Conservation (phyloP, 495 filamentous ascomycete species). For the Aspergillus ostianus region DNA sequence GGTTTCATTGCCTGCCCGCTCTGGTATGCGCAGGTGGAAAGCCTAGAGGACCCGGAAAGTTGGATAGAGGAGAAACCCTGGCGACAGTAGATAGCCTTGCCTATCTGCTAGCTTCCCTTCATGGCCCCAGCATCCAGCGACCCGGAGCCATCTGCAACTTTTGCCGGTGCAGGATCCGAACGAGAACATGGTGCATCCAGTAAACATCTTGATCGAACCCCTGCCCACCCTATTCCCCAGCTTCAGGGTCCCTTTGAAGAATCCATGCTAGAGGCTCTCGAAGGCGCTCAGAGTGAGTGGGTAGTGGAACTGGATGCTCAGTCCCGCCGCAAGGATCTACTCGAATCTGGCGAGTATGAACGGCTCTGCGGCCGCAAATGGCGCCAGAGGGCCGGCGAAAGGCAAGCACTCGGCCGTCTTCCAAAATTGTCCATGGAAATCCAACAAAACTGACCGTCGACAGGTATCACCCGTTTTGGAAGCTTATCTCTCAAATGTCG, state of each 20-base stretch:
- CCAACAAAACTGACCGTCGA: conserved; percentile 3
- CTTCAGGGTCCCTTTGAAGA: conserved; percentile 95
- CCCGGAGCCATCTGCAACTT: conserved; percentile 4
- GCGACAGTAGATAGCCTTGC: neutral
- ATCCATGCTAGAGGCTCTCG: conserved; percentile 71
- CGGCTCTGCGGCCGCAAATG: conserved; percentile 68
- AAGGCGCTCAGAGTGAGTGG: conserved; percentile 45
- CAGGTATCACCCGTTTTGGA: conserved; percentile 80
- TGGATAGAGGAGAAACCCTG: neutral
- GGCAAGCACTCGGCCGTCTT: conserved; percentile 22
- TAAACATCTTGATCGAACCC: conserved; percentile 31
- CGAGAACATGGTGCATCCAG: conserved; percentile 1
- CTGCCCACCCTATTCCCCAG: conserved; percentile 73
- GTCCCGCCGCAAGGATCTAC: conserved; percentile 62
- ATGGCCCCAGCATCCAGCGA: conserved; percentile 5
- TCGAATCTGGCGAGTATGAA: conserved; percentile 64
- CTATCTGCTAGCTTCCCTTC: neutral
- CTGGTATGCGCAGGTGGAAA: neutral
- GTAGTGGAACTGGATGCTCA: conserved; percentile 62
- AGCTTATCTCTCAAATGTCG: conserved; percentile 86
- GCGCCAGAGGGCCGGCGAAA: conserved; percentile 64
- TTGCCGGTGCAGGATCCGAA: conserved; percentile 9
- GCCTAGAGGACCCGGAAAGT: neutral
- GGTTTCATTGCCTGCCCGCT: neutral
- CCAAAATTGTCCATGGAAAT: neutral